These are phyloP conservation scores for Aspergillus sp. DNA, from an alignment of 2,329 filamentous ascomycete genomes.

Conservation along the genomic window DNA sequence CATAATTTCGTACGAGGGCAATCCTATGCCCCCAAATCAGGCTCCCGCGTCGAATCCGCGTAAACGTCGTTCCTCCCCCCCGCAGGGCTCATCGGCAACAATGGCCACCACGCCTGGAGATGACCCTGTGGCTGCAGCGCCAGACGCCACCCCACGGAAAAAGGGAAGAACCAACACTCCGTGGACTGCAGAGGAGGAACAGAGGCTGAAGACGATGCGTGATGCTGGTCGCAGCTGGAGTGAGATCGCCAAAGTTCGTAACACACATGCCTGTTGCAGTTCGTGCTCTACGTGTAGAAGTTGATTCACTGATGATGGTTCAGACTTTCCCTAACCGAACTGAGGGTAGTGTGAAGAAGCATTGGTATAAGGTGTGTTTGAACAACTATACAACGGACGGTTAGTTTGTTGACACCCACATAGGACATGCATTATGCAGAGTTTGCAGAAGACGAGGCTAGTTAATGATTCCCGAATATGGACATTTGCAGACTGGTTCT, in stretches of 20 bases:
- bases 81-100: slow-evolving; percentile 35
- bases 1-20: slow-evolving; percentile 38
- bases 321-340: slow-evolving; percentile 90
- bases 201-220: slow-evolving; percentile 88
- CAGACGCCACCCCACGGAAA: slow-evolving; percentile 55
- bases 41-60: slow-evolving; percentile 40
- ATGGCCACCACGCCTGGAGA: slow-evolving; percentile 35
- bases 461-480: not conserved
- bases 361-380: slow-evolving; percentile 87
- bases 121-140: slow-evolving; percentile 20
- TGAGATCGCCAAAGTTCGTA: slow-evolving; percentile 87
- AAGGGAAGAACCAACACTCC: slow-evolving; percentile 98
- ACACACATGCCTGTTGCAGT: not conserved
- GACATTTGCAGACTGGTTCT: not conserved
- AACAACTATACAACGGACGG: not conserved
- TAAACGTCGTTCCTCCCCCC: slow-evolving; percentile 46
- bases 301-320: not conserved
- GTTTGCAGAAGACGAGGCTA: slow-evolving; percentile 94
- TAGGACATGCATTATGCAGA: slow-evolving; percentile 99
- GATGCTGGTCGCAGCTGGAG: slow-evolving; percentile 94
- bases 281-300: not conserved
- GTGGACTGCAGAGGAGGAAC: slow-evolving; percentile 93
- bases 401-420: slow-evolving; percentile 19
- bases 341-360: slow-evolving; percentile 98
- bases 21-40: slow-evolving; percentile 40